These are phyloP conservation scores for Metroxylon sagu DNA, from an alignment of 176 grass and related monocot genomes.

Conservation along the genomic window DNA sequence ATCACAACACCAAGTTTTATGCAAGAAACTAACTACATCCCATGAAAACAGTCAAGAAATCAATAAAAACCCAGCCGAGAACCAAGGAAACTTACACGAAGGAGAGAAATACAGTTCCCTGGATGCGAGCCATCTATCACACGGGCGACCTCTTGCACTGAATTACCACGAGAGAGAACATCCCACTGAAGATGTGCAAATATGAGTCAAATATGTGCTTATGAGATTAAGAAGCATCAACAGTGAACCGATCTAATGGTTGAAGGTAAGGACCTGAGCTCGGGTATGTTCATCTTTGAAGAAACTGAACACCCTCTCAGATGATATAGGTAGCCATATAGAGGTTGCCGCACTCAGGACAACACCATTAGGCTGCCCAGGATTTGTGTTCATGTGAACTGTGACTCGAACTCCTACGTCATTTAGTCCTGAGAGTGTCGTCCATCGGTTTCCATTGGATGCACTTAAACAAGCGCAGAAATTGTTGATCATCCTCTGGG, in stretches of 20 bases:
- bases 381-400: slow-evolving; percentile 39
- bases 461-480: slow-evolving; percentile 70
- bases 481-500: slow-evolving; percentile 85
- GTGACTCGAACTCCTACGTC: slow-evolving; percentile 64
- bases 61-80: not conserved
- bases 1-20: not conserved
- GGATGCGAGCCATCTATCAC: slow-evolving; percentile 58
- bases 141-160: slow-evolving; percentile 67
- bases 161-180: slow-evolving; percentile 59
- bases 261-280: slow-evolving; percentile 35
- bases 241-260: not conserved
- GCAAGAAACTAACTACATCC: not conserved
- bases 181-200: slow-evolving; percentile 57
- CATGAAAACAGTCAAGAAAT: not conserved
- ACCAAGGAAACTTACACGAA: slow-evolving; percentile 38
- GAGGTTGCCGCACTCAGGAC: slow-evolving; percentile 79
- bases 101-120: slow-evolving; percentile 86
- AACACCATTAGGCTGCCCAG: slow-evolving; percentile 66
- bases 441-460: slow-evolving; percentile 71
- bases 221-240: not conserved
- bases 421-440: slow-evolving; percentile 33
- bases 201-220: not conserved
- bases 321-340: slow-evolving; percentile 64
- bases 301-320: slow-evolving; percentile 72
- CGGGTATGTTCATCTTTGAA: slow-evolving; percentile 65